A percentile compares a stretch with the other conserved stretches of the same genome.
These are phyloP conservation scores for Solanum sparsipilum DNA, from an alignment of 257 asterid species.

Conservation along the genomic window DNA sequence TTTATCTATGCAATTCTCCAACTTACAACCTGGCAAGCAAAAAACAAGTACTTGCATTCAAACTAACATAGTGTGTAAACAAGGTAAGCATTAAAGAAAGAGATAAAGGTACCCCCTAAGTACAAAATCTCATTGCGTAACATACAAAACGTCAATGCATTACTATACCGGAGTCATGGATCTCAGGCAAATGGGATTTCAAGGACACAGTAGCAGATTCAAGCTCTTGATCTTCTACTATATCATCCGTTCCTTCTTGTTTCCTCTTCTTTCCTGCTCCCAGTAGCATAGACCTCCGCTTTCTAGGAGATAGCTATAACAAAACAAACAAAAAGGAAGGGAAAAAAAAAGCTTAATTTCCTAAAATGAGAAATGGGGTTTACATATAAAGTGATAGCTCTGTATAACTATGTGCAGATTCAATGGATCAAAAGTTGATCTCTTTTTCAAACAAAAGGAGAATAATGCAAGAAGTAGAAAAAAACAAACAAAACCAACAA, in stretches of 20 bases:
- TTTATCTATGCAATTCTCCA: constrained; percentile 23
- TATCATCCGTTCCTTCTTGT: not conserved
- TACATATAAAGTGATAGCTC: not conserved
- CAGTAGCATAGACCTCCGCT: constrained; percentile 14
- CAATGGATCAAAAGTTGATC: not conserved
- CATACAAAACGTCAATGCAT: not conserved
- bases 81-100: not conserved
- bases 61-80: not conserved
- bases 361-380: not conserved
- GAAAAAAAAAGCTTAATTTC: not conserved
- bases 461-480: not conserved
- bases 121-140: not conserved
- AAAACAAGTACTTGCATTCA: not conserved
- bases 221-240: constrained; percentile 15
- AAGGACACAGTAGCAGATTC: constrained; percentile 16
- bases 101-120: not conserved
- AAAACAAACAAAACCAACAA: not conserved
- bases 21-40: not conserved
- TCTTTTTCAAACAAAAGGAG: not conserved
- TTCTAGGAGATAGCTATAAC: constrained; percentile 23
- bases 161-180: constrained; percentile 18
- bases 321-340: not conserved
- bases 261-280: constrained; percentile 10
- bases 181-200: constrained; percentile 25
- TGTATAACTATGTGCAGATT: not conserved